Evolutionary conservation across 345 rosid genomes (phyloP), one percentile per base, ranked within the genome.

Genomic region (Euphorbia peplus): DNA sequence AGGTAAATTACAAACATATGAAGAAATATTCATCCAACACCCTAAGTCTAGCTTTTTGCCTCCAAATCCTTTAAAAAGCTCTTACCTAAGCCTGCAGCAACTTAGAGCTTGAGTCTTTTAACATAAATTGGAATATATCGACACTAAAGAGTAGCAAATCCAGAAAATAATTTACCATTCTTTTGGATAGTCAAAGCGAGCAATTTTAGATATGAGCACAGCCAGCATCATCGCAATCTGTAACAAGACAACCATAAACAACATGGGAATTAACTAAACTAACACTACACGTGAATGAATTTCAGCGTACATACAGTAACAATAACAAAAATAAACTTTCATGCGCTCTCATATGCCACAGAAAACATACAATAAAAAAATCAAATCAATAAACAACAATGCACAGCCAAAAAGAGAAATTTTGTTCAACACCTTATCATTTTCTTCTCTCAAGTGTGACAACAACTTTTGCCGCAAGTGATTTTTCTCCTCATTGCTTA

Each of bases 121-220:
- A 30, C 16, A 41, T 12, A 42, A 42, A 41, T 39, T 32, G n/a
- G 4, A 59, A 57, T 44, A 41, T 12, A 52, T 8, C 35, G 52
- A 8, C 21, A 0, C 39, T 29, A 24, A 18, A 53, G 10, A 24
- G 46, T 66, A 71, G 24, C 42, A 32, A 32, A 3, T 32, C 37
- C 37, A 32, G 4, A 32, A 2, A 32, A 32, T 32, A 32, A 32
- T 28, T 12, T 79, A 85, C 96, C 96, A 95, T 76, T 95, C 99
- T 78, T 81, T 87, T 18, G 97, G 99, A 88, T 95, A 95, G 82
- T 95, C 99, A 64, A 91, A 82, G 50, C 96, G 99, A 55, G 96
- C 93, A 78, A 91, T 90, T 79, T 86, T 91, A 42, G 99, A 91
- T 67, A 91, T 78, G 50, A 91, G 90, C 66, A 95, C 97, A 62